A percentile compares a stretch with the other conserved stretches of the same genome.
These are phyloP conservation scores for Pisolithus microcarpus DNA, from an alignment of 768 basidiomycete genomes.

Conservation along the genomic window DNA sequence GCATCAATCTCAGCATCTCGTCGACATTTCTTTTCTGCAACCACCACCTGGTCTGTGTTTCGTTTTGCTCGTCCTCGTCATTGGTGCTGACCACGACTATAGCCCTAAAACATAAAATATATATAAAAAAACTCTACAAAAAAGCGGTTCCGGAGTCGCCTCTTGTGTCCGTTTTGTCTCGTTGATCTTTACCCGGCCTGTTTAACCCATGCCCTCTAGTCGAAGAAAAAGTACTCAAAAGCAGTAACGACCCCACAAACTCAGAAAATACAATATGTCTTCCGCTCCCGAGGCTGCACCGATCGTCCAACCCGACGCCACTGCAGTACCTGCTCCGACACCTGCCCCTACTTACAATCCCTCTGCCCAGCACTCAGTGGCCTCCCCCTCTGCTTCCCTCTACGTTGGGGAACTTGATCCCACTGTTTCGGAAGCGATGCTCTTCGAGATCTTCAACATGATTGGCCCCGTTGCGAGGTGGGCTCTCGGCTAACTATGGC, in stretches of 20 bases:
- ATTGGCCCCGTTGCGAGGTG: slow-evolving; percentile 97
- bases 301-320: slow-evolving; percentile 43
- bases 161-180: slow-evolving; percentile 49
- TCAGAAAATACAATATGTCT: slow-evolving; percentile 51
- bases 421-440: slow-evolving; percentile 97
- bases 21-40: slow-evolving; percentile 39
- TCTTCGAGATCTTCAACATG: slow-evolving; percentile 99
- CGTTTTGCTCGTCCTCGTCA: slow-evolving; percentile 12
- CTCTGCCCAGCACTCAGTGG: slow-evolving; percentile 38
- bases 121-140: slow-evolving; percentile 52
- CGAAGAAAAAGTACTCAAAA: slow-evolving; percentile 75
- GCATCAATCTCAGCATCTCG: slow-evolving; percentile 15
- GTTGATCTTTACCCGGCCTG: slow-evolving; percentile 10
- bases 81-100: slow-evolving; percentile 15
- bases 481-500: slow-evolving; percentile 17
- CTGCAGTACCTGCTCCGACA: slow-evolving; percentile 33
- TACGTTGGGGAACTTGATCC: slow-evolving; percentile 99
- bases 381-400: slow-evolving; percentile 83
- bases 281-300: slow-evolving; percentile 48
- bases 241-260: slow-evolving; percentile 70
- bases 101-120: slow-evolving; percentile 51
- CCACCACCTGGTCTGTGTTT: slow-evolving; percentile 56
- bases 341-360: slow-evolving; percentile 54
- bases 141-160: slow-evolving; percentile 73
- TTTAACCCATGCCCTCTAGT: slow-evolving; percentile 27